Percentiles rank a stretch among this genome's conserved stretches.
Evolutionary conservation across 2,329 filamentous ascomycete species (phyloP).

Genomic region (Neopestalotiopsis sp.): DNA sequence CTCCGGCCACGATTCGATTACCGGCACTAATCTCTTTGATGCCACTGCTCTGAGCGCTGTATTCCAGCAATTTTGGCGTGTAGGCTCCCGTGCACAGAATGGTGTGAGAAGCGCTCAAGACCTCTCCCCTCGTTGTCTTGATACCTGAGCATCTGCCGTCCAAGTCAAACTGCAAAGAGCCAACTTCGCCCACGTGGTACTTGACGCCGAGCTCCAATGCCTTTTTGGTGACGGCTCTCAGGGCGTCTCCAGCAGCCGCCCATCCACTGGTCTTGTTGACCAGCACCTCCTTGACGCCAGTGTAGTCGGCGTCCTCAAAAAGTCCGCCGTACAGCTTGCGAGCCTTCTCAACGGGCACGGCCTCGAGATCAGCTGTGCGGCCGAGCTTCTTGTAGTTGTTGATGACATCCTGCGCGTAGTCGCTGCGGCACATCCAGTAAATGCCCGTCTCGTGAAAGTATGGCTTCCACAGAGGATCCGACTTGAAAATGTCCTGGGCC

Average conservation of each 20-base stretch:
- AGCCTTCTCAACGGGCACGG: constrained; percentile 50
- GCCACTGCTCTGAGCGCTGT: constrained; percentile 54
- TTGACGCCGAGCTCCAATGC: constrained; percentile 61
- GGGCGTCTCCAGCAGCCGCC: constrained; percentile 65
- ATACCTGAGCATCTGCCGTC: constrained; percentile 55
- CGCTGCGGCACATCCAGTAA: constrained; percentile 58
- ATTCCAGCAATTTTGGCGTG: constrained; percentile 60
- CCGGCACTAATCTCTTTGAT: constrained; percentile 55
- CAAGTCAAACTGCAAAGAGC: constrained; percentile 51
- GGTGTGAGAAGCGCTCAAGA: constrained; percentile 54
- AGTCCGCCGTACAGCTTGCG: constrained; percentile 61
- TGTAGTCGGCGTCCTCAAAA: constrained; percentile 66
- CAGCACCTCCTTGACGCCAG: constrained; percentile 62
- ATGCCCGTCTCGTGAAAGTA: constrained; percentile 59
- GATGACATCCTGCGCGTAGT: constrained; percentile 57
- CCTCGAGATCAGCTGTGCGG: constrained; percentile 44
- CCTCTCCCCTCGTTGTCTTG: constrained; percentile 47
- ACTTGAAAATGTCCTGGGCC: constrained; percentile 61
- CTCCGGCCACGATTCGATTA: constrained; percentile 61
- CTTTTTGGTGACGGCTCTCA: constrained; percentile 59
- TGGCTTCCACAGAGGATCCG: constrained; percentile 50
- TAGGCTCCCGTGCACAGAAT: constrained; percentile 63
- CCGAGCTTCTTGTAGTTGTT: constrained; percentile 57
- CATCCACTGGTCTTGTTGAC: constrained; percentile 68
- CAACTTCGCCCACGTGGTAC: constrained; percentile 61